phyloP scores from a whole-genome alignment of 2,329 filamentous ascomycete species.

The Penicillium sclerotigenum region DNA sequence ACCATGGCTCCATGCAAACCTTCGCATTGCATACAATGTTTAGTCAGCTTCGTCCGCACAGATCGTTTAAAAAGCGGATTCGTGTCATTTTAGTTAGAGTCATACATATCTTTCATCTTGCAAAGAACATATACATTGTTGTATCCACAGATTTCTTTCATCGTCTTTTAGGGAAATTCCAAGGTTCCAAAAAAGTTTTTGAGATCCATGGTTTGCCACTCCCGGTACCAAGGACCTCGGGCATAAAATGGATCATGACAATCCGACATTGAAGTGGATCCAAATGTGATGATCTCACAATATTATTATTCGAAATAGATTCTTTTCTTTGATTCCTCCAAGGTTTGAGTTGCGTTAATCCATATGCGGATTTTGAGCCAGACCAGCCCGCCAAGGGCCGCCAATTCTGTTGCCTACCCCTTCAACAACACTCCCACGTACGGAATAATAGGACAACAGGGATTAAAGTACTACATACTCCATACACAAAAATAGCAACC shows the following conservation, averaged over 20 bases:
- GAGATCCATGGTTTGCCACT: neutral
- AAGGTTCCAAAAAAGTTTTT: neutral
- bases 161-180: neutral
- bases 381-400: neutral
- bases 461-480: neutral
- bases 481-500: conserved; percentile 4
- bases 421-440: neutral
- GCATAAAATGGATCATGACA: too few relatives aligned
- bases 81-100: too few relatives aligned
- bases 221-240: neutral
- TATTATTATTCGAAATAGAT: neutral
- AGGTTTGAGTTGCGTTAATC: neutral
- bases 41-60: too few relatives aligned
- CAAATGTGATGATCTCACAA: neutral
- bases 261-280: too few relatives aligned
- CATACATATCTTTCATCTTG: too few relatives aligned
- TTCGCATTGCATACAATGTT: too few relatives aligned
- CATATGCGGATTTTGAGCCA: neutral
- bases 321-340: neutral
- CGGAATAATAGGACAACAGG: neutral
- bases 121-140: too few relatives aligned
- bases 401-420: conserved; percentile 11
- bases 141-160: too few relatives aligned
- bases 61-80: too few relatives aligned
- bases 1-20: too few relatives aligned